These are phyloP conservation scores for Pisolithus sp. DNA, from an alignment of 768 basidiomycete species.

Conservation along the genomic window DNA sequence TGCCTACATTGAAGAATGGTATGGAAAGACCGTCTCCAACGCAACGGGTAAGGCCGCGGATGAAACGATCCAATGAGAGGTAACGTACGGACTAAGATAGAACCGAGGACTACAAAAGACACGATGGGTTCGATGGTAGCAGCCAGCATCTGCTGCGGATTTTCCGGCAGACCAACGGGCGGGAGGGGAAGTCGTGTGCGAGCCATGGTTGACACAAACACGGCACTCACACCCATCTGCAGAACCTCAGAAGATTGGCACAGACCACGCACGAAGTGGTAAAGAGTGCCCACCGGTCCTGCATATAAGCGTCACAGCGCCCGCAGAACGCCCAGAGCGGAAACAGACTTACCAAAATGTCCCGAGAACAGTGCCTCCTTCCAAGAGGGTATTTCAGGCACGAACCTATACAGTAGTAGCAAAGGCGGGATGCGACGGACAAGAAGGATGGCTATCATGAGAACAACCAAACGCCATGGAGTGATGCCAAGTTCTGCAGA, in stretches of 20 bases:
- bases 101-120: slow-evolving; percentile 79
- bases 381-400: slow-evolving; percentile 84
- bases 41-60: not conserved
- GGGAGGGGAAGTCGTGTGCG: slow-evolving; percentile 50
- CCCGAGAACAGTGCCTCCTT: slow-evolving; percentile 86
- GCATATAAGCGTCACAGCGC: slow-evolving; percentile 2
- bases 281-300: slow-evolving; percentile 46
- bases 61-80: not conserved
- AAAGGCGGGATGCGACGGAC: slow-evolving; percentile 80
- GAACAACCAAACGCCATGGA: slow-evolving; percentile 63
- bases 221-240: slow-evolving; percentile 87
- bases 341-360: slow-evolving; percentile 63
- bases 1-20: slow-evolving; percentile 55
- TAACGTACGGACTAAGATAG: slow-evolving; percentile 72
- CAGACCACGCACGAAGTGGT: not conserved
- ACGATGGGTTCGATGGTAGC: slow-evolving; percentile 76
- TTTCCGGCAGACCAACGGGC: slow-evolving; percentile 50
- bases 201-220: slow-evolving; percentile 82
- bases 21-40: slow-evolving; percentile 60
- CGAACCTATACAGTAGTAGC: slow-evolving; percentile 69
- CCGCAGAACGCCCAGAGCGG: not conserved
- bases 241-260: not conserved
- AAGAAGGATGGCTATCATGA: slow-evolving; percentile 62
- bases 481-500: slow-evolving; percentile 50
- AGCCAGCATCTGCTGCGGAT: slow-evolving; percentile 69